These are phyloP conservation scores for Rhodotorula mucilaginosa DNA, from an alignment of 1,284 basidiomycete species.

Conservation along the genomic window DNA sequence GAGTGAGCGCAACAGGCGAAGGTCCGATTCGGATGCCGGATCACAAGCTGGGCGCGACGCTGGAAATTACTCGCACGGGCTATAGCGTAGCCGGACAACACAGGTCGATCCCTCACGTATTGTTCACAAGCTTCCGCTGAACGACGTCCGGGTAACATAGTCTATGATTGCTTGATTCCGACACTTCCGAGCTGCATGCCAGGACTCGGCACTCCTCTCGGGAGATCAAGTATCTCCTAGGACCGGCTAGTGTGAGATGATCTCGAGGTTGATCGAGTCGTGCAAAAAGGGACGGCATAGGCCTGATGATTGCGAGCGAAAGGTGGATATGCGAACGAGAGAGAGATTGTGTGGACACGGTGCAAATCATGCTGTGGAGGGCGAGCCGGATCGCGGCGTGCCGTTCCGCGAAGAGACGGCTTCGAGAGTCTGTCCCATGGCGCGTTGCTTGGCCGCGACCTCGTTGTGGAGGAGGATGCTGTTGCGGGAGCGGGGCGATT, in stretches of 20 bases:
- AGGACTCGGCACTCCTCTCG: neutral
- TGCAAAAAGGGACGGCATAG: neutral
- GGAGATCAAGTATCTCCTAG: neutral
- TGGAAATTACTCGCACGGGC: too few species aligned
- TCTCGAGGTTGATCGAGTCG: neutral
- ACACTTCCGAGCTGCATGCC: too few species aligned
- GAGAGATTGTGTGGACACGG: neutral
- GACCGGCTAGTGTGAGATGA: too few species aligned
- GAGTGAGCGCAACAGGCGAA: too few species aligned
- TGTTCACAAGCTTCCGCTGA: too few species aligned
- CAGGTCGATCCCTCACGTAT: too few species aligned
- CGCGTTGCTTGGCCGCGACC: constrained; percentile 27
- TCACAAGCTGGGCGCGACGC: too few species aligned
- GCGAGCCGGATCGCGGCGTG: neutral
- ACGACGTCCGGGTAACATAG: too few species aligned
- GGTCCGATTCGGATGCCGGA: too few species aligned
- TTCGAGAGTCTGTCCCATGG: constrained; percentile 3
- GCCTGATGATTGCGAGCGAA: neutral
- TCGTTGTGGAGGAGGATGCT: constrained; percentile 26
- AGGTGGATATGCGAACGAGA: neutral
- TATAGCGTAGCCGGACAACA: too few species aligned
- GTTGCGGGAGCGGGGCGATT: too few species aligned
- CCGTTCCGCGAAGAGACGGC: constrained; percentile 11
- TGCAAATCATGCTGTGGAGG: neutral
- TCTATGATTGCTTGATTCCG: too few species aligned